phyloP scores from a whole-genome alignment of 495 filamentous ascomycete species.

The Neurospora sp. region DNA sequence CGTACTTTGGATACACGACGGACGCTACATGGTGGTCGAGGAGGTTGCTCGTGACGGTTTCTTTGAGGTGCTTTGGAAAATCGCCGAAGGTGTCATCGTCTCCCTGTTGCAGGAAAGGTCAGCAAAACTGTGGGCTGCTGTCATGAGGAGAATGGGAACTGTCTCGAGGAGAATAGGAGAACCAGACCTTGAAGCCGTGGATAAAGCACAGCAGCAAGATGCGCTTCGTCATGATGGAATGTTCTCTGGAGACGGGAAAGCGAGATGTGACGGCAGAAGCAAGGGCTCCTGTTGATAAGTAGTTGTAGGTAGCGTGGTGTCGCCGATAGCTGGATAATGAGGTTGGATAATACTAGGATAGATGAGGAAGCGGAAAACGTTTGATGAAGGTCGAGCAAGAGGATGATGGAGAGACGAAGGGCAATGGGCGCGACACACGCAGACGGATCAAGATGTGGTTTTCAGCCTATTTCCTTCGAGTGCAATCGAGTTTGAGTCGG shows the following conservation, averaged over 20 bases:
- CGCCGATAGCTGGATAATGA: neutral
- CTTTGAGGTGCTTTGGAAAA: slow-evolving; percentile 65
- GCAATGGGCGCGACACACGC: neutral
- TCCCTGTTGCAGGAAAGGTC: slow-evolving; percentile 42
- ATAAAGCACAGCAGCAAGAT: slow-evolving; percentile 83
- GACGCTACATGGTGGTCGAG: slow-evolving; percentile 59
- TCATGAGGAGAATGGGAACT: neutral
- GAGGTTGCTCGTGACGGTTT: slow-evolving; percentile 56
- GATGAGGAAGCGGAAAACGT: neutral
- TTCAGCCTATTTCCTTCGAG: neutral
- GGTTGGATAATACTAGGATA: neutral
- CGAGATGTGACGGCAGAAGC: neutral
- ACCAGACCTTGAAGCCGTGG: slow-evolving; percentile 81
- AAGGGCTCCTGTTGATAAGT: neutral
- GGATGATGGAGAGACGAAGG: neutral
- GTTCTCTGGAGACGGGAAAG: neutral
- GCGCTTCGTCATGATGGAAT: slow-evolving; percentile 51
- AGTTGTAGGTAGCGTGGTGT: neutral
- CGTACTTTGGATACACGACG: slow-evolving; percentile 79
- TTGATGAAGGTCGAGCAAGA: neutral
- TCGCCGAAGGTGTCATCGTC: slow-evolving; percentile 75
- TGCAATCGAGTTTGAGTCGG: neutral
- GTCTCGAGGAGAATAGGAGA: neutral
- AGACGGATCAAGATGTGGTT: neutral
- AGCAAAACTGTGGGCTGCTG: neutral